Evolutionary conservation across 495 filamentous ascomycete genomes (phyloP), one percentile per base, ranked within the genome.

Genomic region (Talaromyces trachyspermus): DNA sequence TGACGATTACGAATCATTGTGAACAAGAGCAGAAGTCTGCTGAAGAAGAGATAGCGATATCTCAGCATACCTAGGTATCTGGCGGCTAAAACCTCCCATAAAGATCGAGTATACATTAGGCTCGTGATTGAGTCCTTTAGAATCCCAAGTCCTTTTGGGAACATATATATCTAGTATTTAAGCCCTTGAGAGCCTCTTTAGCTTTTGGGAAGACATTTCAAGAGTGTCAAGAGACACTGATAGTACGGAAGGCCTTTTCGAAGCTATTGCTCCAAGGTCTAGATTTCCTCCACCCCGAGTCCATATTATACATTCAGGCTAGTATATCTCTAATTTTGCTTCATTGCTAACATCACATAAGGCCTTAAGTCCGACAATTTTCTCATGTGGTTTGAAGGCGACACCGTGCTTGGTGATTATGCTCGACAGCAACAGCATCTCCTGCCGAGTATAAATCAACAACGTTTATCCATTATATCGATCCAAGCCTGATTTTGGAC

Each of bases 291-390:
- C 66, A 68, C 50, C 57, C 58, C 17, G 59, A 65, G 39, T 63
- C 36, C 59, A 59, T 43, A 38, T 66, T 27, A 64, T 70, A 43
- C 63, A 70, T 44, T 61, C 64, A 42, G 64, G 64, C 59, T 36
- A 44, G 50, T 53, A 27, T 23, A n/a, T 26, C 29, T 20, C 18
- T n/a, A 22, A 38, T 6, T 10, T 37, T 17, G 3, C 27, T 15
- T 14, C 12, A 19, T 29, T 37, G 9, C 47, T 29, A 48, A 35
- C 38, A 33, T n/a, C 2, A 11, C 23, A 20, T 32, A 33, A 71
- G 68, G 67, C 42, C 51, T 69, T 20, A 71, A 66, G 49, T 35
- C 59, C 20, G 61, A 66, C 40, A 71, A 71, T 44, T 54, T 71
- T 35, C 46, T 71, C 11, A 41, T 66, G 11, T 55, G 46, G 24